A percentile compares a stretch with the other conserved stretches of the same genome.
phyloP scores from a whole-genome alignment of 192 early-diverging fungal genomes.

The Coemansia sp. region DNA sequence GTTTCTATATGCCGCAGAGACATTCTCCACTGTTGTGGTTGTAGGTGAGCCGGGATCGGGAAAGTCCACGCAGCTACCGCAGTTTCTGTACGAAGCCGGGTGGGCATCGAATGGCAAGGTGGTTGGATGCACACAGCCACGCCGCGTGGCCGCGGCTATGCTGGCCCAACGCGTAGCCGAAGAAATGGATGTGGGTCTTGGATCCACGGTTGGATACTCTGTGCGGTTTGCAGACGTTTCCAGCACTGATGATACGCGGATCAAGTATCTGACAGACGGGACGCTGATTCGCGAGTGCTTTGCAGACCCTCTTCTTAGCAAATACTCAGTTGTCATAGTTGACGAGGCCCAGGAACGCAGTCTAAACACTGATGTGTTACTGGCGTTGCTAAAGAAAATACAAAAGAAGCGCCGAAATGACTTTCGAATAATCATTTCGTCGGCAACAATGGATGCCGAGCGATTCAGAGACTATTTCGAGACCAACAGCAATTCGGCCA shows the following conservation, averaged over 20 bases:
- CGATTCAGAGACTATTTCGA: slow-evolving; percentile 84
- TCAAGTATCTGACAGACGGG: slow-evolving; percentile 98
- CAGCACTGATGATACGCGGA: slow-evolving; percentile 77
- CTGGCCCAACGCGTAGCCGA: slow-evolving; percentile 95
- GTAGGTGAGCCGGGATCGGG: slow-evolving; percentile 95
- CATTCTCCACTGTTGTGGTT: slow-evolving; percentile 78
- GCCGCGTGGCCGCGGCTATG: slow-evolving; percentile 94
- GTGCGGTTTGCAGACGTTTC: slow-evolving; percentile 96
- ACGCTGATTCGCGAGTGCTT: slow-evolving; percentile 90
- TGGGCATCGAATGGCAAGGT: slow-evolving; percentile 80
- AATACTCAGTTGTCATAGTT: slow-evolving; percentile 89
- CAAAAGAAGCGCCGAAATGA: slow-evolving; percentile 68
- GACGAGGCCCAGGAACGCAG: slow-evolving; percentile 97
- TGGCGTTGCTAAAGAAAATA: slow-evolving; percentile 88
- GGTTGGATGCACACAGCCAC: slow-evolving; percentile 96
- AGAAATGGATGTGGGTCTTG: slow-evolving; percentile 88
- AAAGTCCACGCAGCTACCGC: slow-evolving; percentile 96
- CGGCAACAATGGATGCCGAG: slow-evolving; percentile 91
- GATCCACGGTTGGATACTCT: slow-evolving; percentile 94
- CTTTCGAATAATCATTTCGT: slow-evolving; percentile 88
- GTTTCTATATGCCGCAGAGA: slow-evolving; percentile 79
- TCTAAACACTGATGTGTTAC: slow-evolving; percentile 85
- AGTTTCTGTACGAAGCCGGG: slow-evolving; percentile 93
- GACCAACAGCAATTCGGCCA: slow-evolving; percentile 60
- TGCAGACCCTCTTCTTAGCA: slow-evolving; percentile 75